Percentiles rank a stretch among this genome's conserved stretches.
These are phyloP conservation scores for Syzygium oleosum DNA, from an alignment of 345 rosid species.

Conservation along the genomic window DNA sequence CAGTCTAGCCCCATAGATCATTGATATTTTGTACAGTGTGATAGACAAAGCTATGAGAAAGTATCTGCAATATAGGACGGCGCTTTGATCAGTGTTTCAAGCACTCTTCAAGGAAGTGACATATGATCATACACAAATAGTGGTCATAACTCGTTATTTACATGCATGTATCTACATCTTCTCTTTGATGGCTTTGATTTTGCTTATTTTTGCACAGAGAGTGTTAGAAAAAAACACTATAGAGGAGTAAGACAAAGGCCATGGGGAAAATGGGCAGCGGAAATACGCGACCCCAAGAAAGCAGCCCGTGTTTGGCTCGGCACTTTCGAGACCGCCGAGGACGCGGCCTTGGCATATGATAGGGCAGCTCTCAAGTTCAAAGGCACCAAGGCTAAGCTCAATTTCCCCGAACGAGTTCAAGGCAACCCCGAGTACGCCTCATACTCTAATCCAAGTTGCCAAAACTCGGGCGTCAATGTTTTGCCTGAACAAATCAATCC, in stretches of 20 bases:
- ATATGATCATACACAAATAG: background rate
- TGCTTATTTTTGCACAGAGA: slow-evolving; percentile 26
- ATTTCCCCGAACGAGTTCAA: slow-evolving; percentile 81
- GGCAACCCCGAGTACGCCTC: slow-evolving; percentile 25
- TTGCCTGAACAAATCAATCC: background rate
- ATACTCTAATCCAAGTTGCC: background rate
- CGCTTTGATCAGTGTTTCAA: background rate
- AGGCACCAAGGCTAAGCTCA: slow-evolving; percentile 90
- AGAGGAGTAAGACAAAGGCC: slow-evolving; percentile 98
- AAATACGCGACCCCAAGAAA: slow-evolving; percentile 85
- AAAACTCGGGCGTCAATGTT: background rate
- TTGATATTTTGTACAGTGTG: background rate
- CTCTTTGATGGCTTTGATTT: background rate
- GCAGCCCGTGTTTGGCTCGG: slow-evolving; percentile 94
- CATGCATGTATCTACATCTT: background rate
- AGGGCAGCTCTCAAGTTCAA: slow-evolving; percentile 88
- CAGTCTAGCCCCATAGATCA: background rate
- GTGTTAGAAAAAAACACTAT: slow-evolving; percentile 54
- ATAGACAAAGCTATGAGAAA: background rate
- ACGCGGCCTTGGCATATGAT: slow-evolving; percentile 88
- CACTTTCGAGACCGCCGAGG: slow-evolving; percentile 86
- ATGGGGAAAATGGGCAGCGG: slow-evolving; percentile 99
- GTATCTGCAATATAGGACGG: background rate
- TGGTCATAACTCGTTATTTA: background rate
- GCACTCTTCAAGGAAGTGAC: background rate